Evolutionary conservation across 495 filamentous ascomycete species (phyloP).

Genomic region (Friedmanniomyces endolithicus): DNA sequence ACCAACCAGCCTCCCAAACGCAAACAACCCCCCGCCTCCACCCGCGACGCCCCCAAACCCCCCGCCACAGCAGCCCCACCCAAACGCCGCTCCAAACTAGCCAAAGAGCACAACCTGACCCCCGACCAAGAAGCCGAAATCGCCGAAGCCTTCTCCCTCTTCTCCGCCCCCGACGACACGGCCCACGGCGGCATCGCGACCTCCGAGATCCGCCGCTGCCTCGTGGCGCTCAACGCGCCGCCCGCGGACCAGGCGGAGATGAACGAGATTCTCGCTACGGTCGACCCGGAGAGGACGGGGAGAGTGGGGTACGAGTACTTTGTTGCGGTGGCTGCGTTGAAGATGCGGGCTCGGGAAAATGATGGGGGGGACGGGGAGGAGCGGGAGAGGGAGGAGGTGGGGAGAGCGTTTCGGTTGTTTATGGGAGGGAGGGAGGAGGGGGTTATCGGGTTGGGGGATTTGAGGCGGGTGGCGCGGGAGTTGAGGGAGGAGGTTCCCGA

Average conservation of each 20-base stretch:
- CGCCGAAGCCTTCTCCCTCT: conserved; percentile 75
- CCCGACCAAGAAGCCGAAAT: conserved; percentile 79
- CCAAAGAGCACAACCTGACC: conserved; percentile 74
- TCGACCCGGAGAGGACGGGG: conserved; percentile 71
- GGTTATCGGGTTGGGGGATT: conserved; percentile 58
- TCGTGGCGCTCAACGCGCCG: conserved; percentile 47
- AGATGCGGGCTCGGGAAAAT: conserved; percentile 42
- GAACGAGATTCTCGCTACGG: conserved; percentile 55
- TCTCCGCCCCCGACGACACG: conserved; percentile 44
- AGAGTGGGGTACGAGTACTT: conserved; percentile 65
- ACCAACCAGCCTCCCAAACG: conserved; percentile 31
- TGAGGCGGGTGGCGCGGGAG: conserved; percentile 67
- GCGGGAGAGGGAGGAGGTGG: conserved; percentile 46
- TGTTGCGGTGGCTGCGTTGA: conserved; percentile 72
- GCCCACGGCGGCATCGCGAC: conserved; percentile 62
- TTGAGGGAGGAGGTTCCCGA: conserved; percentile 74
- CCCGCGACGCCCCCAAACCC: conserved; percentile 6
- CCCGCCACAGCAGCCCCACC: conserved; percentile 13
- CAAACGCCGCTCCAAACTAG: conserved; percentile 58
- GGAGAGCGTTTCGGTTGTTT: conserved; percentile 71
- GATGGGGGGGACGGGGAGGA: conserved; percentile 38
- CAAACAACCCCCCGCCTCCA: conserved; percentile 19
- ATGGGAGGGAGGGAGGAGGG: conserved; percentile 37
- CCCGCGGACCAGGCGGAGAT: conserved; percentile 53
- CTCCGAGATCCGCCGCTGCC: conserved; percentile 67